phyloP scores from a whole-genome alignment of 257 asterid genomes.

The Plantago ovata region DNA sequence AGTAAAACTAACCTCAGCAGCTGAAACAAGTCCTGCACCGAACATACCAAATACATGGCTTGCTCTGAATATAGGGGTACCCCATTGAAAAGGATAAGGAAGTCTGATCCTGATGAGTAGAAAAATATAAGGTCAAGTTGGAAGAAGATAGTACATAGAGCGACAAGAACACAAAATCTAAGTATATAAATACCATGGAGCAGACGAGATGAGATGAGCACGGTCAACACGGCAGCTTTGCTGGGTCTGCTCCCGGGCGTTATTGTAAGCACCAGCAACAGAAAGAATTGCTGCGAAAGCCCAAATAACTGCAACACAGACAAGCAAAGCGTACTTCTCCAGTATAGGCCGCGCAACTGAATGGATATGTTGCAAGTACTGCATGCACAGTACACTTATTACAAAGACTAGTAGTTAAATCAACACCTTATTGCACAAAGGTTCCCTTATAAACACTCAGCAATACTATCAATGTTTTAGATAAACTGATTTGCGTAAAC shows the following conservation, averaged over 20 bases:
- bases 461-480: no score
- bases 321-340: slow-evolving; percentile 89
- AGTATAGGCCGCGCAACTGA: slow-evolving; percentile 50
- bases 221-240: slow-evolving; percentile 82
- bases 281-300: slow-evolving; percentile 97
- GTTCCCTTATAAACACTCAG: no score
- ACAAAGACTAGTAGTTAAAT: neutral
- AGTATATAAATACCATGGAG: slow-evolving; percentile 65
- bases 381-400: slow-evolving; percentile 21
- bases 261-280: slow-evolving; percentile 92
- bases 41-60: slow-evolving; percentile 95
- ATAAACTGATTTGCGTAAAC: no score
- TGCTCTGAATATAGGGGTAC: slow-evolving; percentile 84
- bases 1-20: slow-evolving; percentile 71
- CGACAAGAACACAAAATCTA: slow-evolving; percentile 27
- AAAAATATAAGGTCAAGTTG: slow-evolving; percentile 15
- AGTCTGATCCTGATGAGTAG: slow-evolving; percentile 52
- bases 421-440: neutral
- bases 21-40: slow-evolving; percentile 95
- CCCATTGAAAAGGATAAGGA: slow-evolving; percentile 88
- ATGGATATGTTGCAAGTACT: slow-evolving; percentile 80
- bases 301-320: slow-evolving; percentile 69
- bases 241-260: slow-evolving; percentile 52
- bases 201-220: slow-evolving; percentile 67
- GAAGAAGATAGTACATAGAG: neutral